phyloP scores from a whole-genome alignment of 2,329 filamentous ascomycete species.

The Cordyceps tenuipes region DNA sequence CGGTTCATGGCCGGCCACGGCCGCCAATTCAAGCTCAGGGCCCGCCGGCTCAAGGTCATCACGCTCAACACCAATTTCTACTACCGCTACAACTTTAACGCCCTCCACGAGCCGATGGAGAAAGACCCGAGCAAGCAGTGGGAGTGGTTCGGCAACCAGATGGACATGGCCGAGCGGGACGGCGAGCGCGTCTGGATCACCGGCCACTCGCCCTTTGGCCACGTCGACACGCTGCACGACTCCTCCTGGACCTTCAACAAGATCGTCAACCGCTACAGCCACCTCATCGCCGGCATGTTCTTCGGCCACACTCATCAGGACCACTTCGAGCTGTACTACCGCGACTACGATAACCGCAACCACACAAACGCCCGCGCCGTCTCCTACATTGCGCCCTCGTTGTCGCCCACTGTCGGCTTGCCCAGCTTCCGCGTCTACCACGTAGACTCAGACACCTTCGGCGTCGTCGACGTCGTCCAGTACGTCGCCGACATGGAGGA shows the following conservation, averaged over 20 bases:
- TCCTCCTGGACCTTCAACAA: constrained; percentile 44
- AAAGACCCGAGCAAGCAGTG: constrained; percentile 44
- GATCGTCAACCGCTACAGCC: constrained; percentile 43
- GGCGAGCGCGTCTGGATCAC: constrained; percentile 48
- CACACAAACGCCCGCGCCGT: constrained; percentile 37
- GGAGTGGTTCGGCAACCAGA: constrained; percentile 44
- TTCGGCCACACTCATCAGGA: constrained; percentile 51
- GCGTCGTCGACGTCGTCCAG: constrained; percentile 42
- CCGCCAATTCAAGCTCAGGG: constrained; percentile 7
- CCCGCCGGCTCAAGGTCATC: constrained; percentile 30
- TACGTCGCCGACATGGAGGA: constrained; percentile 46
- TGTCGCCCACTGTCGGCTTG: constrained; percentile 47
- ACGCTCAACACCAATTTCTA: constrained; percentile 53
- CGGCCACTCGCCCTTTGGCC: constrained; percentile 47
- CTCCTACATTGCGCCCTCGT: constrained; percentile 46
- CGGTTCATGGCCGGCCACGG: constrained; percentile 13
- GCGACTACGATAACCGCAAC: constrained; percentile 33
- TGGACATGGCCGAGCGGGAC: constrained; percentile 42
- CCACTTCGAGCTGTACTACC: constrained; percentile 48
- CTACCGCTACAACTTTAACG: constrained; percentile 50
- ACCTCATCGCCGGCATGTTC: constrained; percentile 47
- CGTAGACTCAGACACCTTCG: constrained; percentile 49
- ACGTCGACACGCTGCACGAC: constrained; percentile 43
- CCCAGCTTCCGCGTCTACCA: constrained; percentile 51
- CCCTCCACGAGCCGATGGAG: constrained; percentile 42